Percentiles rank a stretch among this genome's conserved stretches.
Evolutionary conservation across 2,329 filamentous ascomycete species (phyloP).

Genomic region (Plectosphaerella plurivora): DNA sequence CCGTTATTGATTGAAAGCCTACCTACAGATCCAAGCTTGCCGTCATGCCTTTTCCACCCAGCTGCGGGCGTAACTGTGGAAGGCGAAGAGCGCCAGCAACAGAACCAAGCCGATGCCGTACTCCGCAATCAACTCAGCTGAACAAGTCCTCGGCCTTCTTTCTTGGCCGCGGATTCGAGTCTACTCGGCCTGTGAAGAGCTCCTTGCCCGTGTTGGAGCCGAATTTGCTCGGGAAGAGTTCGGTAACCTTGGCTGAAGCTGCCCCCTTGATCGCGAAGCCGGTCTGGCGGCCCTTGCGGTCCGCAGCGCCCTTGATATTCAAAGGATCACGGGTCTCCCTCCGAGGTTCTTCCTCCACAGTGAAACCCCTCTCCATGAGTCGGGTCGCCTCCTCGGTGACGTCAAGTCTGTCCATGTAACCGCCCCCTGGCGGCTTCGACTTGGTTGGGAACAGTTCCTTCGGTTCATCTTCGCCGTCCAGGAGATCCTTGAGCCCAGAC

Average conservation of each 20-base stretch:
- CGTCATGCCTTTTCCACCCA: too few species aligned
- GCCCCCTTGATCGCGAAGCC: conserved; percentile 66
- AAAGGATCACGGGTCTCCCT: conserved; percentile 25
- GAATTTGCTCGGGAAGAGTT: conserved; percentile 66
- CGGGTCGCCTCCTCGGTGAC: conserved; percentile 15
- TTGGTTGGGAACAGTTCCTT: conserved; percentile 37
- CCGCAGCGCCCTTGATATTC: conserved; percentile 57
- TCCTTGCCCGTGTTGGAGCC: conserved; percentile 62
- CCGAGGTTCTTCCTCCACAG: background rate
- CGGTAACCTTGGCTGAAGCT: conserved; percentile 47
- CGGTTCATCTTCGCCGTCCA: conserved; percentile 21
- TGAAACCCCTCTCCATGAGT: conserved; percentile 6
- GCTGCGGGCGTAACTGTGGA: too few species aligned
- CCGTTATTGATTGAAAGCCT: too few species aligned
- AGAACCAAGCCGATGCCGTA: too few species aligned
- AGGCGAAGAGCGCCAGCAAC: too few species aligned
- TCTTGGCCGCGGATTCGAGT: conserved; percentile 53
- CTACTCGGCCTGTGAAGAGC: conserved; percentile 58
- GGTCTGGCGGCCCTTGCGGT: conserved; percentile 36
- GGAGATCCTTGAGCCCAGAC: conserved; percentile 26
- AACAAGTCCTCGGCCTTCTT: conserved; percentile 72
- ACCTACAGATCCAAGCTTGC: too few species aligned
- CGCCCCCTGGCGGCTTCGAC: conserved; percentile 23
- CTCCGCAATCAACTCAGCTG: conserved; percentile 31
- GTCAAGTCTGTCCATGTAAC: conserved; percentile 26